Conservation (phyloP, 2,329 filamentous ascomycete species). For the Myriangium duriaei region DNA sequence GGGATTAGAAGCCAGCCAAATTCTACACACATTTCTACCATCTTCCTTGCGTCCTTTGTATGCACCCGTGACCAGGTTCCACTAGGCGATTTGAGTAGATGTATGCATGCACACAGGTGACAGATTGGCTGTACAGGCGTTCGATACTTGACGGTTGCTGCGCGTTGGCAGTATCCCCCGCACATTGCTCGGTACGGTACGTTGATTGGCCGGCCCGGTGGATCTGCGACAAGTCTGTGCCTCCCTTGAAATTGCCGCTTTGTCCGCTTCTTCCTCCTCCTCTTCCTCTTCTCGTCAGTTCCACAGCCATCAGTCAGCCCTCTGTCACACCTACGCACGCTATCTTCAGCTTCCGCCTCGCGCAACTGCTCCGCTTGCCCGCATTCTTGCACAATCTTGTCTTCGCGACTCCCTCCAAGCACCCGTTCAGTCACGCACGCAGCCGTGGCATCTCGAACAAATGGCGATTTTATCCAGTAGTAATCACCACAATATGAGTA, state of each 20-base stretch:
- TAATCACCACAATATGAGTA: slow-evolving; percentile 63
- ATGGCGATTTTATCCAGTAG: slow-evolving; percentile 60
- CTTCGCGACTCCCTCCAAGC: slow-evolving; percentile 2
- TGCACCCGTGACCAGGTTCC: no score
- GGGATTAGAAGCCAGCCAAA: no score
- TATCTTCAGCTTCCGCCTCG: no score
- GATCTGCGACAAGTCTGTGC: neutral
- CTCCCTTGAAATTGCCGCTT: neutral
- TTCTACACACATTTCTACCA: no score
- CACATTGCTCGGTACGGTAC: no score
- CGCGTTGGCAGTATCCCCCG: no score
- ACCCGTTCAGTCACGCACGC: slow-evolving; percentile 17
- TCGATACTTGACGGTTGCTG: neutral
- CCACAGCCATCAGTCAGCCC: neutral
- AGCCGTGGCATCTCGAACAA: slow-evolving; percentile 38
- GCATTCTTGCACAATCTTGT: neutral
- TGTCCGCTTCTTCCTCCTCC: neutral
- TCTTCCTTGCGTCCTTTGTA: no score
- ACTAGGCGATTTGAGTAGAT: no score
- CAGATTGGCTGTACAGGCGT: neutral
- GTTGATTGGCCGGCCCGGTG: neutral
- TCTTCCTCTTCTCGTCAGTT: neutral
- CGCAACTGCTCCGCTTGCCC: no score
- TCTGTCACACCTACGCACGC: neutral
- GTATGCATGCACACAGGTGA: no score